Percentiles rank a stretch among this genome's conserved stretches.
Evolutionary conservation across 345 rosid species (phyloP).

Genomic region (Eutrema heterophyllum): DNA sequence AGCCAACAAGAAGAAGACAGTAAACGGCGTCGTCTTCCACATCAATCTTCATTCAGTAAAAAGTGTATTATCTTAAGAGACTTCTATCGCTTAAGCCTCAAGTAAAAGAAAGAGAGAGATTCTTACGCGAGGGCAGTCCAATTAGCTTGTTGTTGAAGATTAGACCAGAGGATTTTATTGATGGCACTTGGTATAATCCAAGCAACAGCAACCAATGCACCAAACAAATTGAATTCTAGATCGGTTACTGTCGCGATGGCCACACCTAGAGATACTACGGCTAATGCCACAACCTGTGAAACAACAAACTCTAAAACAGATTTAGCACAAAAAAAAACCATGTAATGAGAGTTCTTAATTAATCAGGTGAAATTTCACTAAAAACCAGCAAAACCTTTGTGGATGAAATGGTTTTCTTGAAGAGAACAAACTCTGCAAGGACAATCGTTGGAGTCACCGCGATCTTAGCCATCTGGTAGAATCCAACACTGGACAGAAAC

Average conservation of each 20-base stretch:
- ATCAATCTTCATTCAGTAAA: conserved; percentile 52
- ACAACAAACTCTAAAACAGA: conserved; percentile 13
- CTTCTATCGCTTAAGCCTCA: conserved; percentile 3
- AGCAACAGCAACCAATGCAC: conserved; percentile 70
- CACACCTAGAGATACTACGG: conserved; percentile 75
- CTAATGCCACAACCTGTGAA: conserved; percentile 65
- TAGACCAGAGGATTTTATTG: conserved; percentile 92
- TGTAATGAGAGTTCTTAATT: background rate
- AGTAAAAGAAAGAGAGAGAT: background rate
- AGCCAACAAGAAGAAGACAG: conserved; percentile 73
- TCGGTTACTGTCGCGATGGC: conserved; percentile 87
- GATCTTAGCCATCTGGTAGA: conserved; percentile 97
- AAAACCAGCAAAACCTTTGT: conserved; percentile 42
- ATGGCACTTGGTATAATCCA: conserved; percentile 93
- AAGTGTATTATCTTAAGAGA: background rate
- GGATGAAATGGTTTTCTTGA: conserved; percentile 57
- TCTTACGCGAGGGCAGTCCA: conserved; percentile 95
- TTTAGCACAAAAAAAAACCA: conserved; percentile 1
- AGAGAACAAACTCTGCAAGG: conserved; percentile 69
- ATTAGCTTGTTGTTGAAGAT: conserved; percentile 78
- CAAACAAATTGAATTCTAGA: conserved; percentile 73
- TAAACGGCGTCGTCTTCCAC: conserved; percentile 97
- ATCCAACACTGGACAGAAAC: conserved; percentile 64
- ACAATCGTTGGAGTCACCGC: conserved; percentile 96
- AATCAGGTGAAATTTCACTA: background rate